phyloP scores from a whole-genome alignment of 768 basidiomycete species.

The Tulasnella sp. region DNA sequence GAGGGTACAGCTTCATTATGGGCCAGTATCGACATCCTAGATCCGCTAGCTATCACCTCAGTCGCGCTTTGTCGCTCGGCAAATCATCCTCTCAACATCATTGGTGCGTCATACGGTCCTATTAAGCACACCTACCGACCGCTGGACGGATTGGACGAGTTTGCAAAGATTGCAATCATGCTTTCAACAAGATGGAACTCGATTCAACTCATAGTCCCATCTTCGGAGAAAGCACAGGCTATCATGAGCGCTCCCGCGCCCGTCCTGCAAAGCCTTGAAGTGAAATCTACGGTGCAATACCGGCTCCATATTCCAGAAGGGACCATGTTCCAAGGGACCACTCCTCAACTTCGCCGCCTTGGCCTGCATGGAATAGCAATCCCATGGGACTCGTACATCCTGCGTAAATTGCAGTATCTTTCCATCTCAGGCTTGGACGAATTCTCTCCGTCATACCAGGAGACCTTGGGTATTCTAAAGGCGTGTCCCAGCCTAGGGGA shows the following conservation, averaged over 20 bases:
- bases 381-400: neutral
- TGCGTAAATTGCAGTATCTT: neutral
- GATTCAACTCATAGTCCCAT: neutral
- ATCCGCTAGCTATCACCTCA: neutral
- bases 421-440: neutral
- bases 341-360: neutral
- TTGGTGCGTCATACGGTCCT: neutral
- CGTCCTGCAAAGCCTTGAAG: neutral
- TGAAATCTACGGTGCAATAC: neutral
- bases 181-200: neutral
- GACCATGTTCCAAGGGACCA: neutral
- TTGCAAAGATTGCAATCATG: neutral
- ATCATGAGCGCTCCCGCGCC: neutral
- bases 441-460: neutral
- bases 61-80: neutral
- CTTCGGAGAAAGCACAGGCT: neutral
- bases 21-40: neutral
- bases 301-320: neutral
- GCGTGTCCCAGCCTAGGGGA: neutral
- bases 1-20: neutral
- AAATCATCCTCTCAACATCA: neutral
- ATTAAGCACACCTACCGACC: neutral
- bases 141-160: neutral
- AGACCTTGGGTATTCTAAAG: neutral
- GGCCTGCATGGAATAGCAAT: neutral